A percentile compares a stretch with the other conserved stretches of the same genome.
Evolutionary conservation across 2,329 filamentous ascomycete species (phyloP).

Genomic region (Curvularia verruculosa): DNA sequence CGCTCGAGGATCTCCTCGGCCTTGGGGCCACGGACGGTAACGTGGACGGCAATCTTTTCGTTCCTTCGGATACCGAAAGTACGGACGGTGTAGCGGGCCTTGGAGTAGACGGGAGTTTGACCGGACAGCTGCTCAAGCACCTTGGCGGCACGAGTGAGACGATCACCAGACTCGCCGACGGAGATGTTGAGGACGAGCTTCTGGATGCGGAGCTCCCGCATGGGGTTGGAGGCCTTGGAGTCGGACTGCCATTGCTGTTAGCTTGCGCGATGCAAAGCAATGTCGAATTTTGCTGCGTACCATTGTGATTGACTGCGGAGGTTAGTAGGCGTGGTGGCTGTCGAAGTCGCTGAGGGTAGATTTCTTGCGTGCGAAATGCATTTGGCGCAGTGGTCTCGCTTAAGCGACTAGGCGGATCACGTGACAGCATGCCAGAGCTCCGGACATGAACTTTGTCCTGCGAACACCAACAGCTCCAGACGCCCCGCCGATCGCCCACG

Average conservation of each 20-base stretch:
- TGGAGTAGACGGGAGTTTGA: slow-evolving; percentile 99
- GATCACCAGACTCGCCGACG: slow-evolving; percentile 99
- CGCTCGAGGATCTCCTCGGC: slow-evolving; percentile 99
- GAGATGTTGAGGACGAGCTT: slow-evolving; percentile 99
- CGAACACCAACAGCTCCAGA: slow-evolving; percentile 31
- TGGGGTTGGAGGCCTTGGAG: slow-evolving; percentile 88
- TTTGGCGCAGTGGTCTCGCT: slow-evolving; percentile 31
- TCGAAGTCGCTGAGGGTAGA: slow-evolving; percentile 37
- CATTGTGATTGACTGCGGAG: slow-evolving; percentile 48
- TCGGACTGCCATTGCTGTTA: slow-evolving; percentile 44
- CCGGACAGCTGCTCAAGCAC: slow-evolving; percentile 99
- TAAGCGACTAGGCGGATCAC: slow-evolving; percentile 25
- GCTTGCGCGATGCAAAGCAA: slow-evolving; percentile 19
- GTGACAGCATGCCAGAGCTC: slow-evolving; percentile 22
- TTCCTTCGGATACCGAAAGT: slow-evolving; percentile 99
- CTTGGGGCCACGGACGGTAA: slow-evolving; percentile 98
- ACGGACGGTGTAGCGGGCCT: slow-evolving; percentile 99
- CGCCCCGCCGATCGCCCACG: slow-evolving; percentile 29
- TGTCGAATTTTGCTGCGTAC: slow-evolving; percentile 31
- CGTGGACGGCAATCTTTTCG: slow-evolving; percentile 96
- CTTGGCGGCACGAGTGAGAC: slow-evolving; percentile 99
- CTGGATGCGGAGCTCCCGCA: slow-evolving; percentile 99
- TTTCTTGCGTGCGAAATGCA: slow-evolving; percentile 21
- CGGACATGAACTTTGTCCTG: slow-evolving; percentile 26
- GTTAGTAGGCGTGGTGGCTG: slow-evolving; percentile 45